Percentiles rank a stretch among this genome's conserved stretches.
phyloP scores from a whole-genome alignment of 2,329 filamentous ascomycete genomes.

The Exophiala sp. region DNA sequence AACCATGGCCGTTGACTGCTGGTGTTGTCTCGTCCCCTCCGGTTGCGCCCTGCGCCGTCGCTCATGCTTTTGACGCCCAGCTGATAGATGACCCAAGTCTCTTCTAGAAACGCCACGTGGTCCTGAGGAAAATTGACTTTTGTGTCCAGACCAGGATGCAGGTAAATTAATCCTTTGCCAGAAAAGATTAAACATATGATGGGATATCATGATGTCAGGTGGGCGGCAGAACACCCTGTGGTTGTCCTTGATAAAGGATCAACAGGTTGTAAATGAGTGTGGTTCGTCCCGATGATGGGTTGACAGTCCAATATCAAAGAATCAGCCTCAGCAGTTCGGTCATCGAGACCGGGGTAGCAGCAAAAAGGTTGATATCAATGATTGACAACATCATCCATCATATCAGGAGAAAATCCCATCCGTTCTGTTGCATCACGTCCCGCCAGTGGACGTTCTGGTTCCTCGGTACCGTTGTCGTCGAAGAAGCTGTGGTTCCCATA shows the following conservation, averaged over 20 bases:
- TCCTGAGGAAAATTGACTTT: conserved; percentile 15
- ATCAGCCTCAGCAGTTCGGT: conserved; percentile 9
- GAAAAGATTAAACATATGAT: conserved; percentile 21
- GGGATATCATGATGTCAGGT: conserved; percentile 7
- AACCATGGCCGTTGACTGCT: background rate
- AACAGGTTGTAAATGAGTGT: conserved; percentile 15
- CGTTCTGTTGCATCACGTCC: conserved; percentile 84
- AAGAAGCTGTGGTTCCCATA: conserved; percentile 29
- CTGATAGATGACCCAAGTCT: background rate
- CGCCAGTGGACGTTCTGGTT: conserved; percentile 79
- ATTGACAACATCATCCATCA: conserved; percentile 1
- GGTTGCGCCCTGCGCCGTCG: conserved; percentile 8
- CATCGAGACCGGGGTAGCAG: conserved; percentile 12
- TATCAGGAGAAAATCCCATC: conserved; percentile 89
- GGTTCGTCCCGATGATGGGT: background rate
- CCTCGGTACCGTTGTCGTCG: conserved; percentile 20
- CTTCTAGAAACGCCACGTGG: conserved; percentile 8
- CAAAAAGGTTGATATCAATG: conserved; percentile 11
- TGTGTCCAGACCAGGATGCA: conserved; percentile 26
- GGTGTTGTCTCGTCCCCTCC: background rate
- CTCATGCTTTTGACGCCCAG: background rate
- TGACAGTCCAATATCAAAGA: background rate
- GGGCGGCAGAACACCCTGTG: conserved; percentile 5
- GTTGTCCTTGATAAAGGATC: conserved; percentile 25
- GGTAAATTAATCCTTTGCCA: conserved; percentile 23